Evolutionary conservation across 2,329 filamentous ascomycete genomes (phyloP).

Genomic region (Stachybotrys chartarum): DNA sequence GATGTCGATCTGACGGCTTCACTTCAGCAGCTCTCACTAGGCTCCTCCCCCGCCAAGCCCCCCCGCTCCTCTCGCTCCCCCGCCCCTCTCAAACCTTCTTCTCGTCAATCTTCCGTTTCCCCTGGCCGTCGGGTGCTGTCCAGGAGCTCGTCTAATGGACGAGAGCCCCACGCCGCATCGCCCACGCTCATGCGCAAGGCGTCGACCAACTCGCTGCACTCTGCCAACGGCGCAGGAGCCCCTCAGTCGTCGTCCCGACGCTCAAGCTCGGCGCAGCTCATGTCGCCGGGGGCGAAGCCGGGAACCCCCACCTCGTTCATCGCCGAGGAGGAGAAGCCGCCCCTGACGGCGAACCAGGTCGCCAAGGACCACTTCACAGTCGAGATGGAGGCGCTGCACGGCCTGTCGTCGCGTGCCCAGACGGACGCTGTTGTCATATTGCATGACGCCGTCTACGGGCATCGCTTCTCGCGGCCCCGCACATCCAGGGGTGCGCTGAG

Average conservation of each 20-base stretch:
- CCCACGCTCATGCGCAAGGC: constrained; percentile 48
- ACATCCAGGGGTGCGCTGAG: constrained; percentile 63
- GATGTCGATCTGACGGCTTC: constrained; percentile 30
- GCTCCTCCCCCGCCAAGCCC: constrained; percentile 16
- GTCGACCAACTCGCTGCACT: constrained; percentile 50
- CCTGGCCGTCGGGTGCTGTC: constrained; percentile 28
- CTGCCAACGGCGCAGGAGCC: constrained; percentile 31
- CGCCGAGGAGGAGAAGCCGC: constrained; percentile 27
- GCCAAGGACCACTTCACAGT: constrained; percentile 62
- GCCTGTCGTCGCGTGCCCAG: constrained; percentile 27
- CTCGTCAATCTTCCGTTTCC: constrained; percentile 30
- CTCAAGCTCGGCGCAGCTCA: constrained; percentile 37
- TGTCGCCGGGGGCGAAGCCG: constrained; percentile 35
- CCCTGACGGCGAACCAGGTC: constrained; percentile 45
- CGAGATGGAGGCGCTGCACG: constrained; percentile 60
- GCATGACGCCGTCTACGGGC: constrained; percentile 91
- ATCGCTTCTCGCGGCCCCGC: constrained; percentile 79
- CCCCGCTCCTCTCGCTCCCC: constrained; percentile 20
- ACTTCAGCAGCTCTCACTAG: constrained; percentile 37
- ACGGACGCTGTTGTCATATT: constrained; percentile 73
- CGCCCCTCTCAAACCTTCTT: constrained; percentile 28
- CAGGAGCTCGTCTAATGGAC: constrained; percentile 34
- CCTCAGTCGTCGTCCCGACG: constrained; percentile 36
- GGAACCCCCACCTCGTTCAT: constrained; percentile 18
- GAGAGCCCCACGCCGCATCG: constrained; percentile 38